Percentiles rank a stretch among this genome's conserved stretches.
Conservation (phyloP, 192 early-diverging fungal species). For the Phlyctochytrium bullatum region DNA sequence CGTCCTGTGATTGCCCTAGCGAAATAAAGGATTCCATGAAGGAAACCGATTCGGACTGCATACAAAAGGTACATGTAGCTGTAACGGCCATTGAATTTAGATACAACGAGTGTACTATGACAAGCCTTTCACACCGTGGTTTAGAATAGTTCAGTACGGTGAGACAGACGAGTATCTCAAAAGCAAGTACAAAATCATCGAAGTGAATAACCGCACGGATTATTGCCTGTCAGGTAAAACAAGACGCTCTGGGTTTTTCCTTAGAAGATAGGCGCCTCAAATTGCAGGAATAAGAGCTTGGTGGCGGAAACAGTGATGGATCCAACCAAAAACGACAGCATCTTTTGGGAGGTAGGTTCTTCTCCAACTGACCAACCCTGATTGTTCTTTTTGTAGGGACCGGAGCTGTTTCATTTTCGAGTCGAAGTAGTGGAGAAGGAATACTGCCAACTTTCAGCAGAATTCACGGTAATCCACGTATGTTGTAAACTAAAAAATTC, state of each 20-base stretch:
- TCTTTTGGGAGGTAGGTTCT: slow-evolving; percentile 8
- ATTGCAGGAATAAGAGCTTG: background rate
- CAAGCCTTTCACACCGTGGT: slow-evolving; percentile 7
- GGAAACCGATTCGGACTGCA: slow-evolving; percentile 20
- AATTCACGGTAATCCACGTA: background rate
- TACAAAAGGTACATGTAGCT: slow-evolving; percentile 4
- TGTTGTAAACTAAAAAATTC: background rate
- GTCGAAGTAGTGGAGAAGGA: slow-evolving; percentile 18
- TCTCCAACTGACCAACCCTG: background rate
- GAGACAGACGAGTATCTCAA: background rate
- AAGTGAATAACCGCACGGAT: slow-evolving; percentile 29
- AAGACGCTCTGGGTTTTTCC: background rate
- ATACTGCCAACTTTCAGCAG: slow-evolving; percentile 11
- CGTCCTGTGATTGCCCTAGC: slow-evolving; percentile 16
- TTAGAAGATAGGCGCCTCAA: slow-evolving; percentile 2
- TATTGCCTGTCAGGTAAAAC: slow-evolving; percentile 21
- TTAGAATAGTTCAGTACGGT: slow-evolving; percentile 5
- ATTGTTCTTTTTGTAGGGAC: background rate
- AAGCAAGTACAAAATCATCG: slow-evolving; percentile 12
- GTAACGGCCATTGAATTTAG: slow-evolving; percentile 7
- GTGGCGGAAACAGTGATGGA: slow-evolving; percentile 14
- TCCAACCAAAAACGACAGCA: slow-evolving; percentile 6
- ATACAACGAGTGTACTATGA: slow-evolving; percentile 19
- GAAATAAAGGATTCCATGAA: background rate
- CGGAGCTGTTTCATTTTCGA: slow-evolving; percentile 28